Percentiles rank a stretch among this genome's conserved stretches.
phyloP scores from a whole-genome alignment of 1,284 basidiomycete genomes.

The Ceratobasidium sp. region DNA sequence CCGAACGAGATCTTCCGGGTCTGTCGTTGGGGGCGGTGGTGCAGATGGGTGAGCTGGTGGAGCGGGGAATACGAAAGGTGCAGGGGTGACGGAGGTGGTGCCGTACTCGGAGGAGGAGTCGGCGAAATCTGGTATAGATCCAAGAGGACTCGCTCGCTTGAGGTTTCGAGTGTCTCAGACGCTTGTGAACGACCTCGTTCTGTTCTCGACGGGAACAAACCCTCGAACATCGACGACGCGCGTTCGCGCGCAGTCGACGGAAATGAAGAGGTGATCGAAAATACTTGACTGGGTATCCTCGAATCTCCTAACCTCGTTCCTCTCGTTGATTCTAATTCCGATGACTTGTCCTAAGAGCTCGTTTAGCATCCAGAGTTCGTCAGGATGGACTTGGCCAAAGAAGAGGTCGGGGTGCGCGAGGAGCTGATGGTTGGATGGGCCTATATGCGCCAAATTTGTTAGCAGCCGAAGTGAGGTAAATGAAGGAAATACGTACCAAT shows the following conservation, averaged over 20 bases:
- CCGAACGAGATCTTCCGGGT: conserved; percentile 36
- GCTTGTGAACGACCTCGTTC: no score
- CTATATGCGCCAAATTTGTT: conserved; percentile 86
- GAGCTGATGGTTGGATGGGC: conserved; percentile 85
- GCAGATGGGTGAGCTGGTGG: background rate
- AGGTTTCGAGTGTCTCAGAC: no score
- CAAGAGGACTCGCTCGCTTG: no score
- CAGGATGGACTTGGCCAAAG: conserved; percentile 73
- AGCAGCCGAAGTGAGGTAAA: no score
- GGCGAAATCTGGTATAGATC: background rate
- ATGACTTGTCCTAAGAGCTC: conserved; percentile 82
- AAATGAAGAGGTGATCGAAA: no score
- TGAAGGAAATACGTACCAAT: no score
- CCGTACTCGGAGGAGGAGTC: conserved; percentile 69
- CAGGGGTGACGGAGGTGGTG: conserved; percentile 65
- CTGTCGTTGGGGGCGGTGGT: conserved; percentile 10
- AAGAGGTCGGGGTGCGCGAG: conserved; percentile 81
- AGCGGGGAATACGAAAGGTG: background rate
- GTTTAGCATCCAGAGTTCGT: conserved; percentile 78
- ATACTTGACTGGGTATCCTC: no score
- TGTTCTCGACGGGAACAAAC: no score
- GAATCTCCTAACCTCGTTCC: no score
- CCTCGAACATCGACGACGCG: no score
- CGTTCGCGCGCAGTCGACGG: no score
- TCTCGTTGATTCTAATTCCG: no score